These are phyloP conservation scores for Trametes gibbosa DNA, from an alignment of 768 basidiomycete species.

Conservation along the genomic window DNA sequence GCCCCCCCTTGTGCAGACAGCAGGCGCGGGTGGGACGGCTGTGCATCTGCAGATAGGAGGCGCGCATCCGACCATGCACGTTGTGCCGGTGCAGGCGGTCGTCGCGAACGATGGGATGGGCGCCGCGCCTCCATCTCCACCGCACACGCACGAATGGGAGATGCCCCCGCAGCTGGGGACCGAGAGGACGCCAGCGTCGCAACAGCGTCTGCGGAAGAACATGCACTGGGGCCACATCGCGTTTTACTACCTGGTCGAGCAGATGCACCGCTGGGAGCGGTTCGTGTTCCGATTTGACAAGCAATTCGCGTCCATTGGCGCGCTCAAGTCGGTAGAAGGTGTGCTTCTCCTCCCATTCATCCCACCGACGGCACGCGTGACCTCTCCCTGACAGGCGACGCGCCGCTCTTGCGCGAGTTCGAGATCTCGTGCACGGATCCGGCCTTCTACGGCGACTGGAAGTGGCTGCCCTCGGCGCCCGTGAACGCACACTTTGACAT, in stretches of 20 bases:
- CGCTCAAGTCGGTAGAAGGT: slow-evolving; percentile 74
- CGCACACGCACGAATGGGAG: slow-evolving; percentile 20
- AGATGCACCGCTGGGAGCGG: slow-evolving; percentile 80
- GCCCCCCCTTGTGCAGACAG: slow-evolving; percentile 5
- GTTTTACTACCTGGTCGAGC: slow-evolving; percentile 73
- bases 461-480: slow-evolving; percentile 63
- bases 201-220: slow-evolving; percentile 37
- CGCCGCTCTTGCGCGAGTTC: slow-evolving; percentile 72
- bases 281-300: slow-evolving; percentile 80
- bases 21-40: slow-evolving; percentile 3
- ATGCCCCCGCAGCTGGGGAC: slow-evolving; percentile 19
- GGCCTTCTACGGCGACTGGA: slow-evolving; percentile 61
- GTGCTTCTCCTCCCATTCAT: slow-evolving; percentile 20
- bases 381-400: slow-evolving; percentile 58
- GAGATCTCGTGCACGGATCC: slow-evolving; percentile 73
- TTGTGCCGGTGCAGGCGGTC: slow-evolving; percentile 11
- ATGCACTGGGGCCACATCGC: slow-evolving; percentile 81
- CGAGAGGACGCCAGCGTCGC: slow-evolving; percentile 19
- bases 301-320: slow-evolving; percentile 69
- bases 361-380: too few species aligned
- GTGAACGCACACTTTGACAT: slow-evolving; percentile 36
- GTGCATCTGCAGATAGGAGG: slow-evolving; percentile 15
- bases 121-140: slow-evolving; percentile 2
- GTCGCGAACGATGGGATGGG: background rate
- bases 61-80: slow-evolving; percentile 7